Evolutionary conservation across 192 early-diverging fungal species (phyloP).

Genomic region (Piromyces finnis): DNA sequence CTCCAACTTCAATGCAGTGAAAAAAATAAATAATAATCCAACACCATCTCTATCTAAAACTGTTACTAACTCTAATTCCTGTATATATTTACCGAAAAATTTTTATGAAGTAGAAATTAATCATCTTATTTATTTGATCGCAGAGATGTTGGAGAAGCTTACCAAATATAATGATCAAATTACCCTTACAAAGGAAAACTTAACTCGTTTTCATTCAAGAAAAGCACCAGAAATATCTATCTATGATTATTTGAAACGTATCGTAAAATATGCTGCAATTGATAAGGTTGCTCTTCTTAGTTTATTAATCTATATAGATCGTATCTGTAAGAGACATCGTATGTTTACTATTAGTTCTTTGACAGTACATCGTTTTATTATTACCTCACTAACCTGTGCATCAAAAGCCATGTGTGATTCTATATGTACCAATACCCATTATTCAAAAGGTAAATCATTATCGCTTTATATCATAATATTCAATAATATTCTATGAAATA

Average conservation of each 20-base stretch:
- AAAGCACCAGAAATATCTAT: constrained; percentile 72
- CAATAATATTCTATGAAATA: too few relatives aligned
- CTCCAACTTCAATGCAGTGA: not conserved
- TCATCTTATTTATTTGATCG: constrained; percentile 3
- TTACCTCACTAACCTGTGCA: constrained; percentile 66
- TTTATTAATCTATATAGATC: constrained; percentile 85
- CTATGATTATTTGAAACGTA: constrained; percentile 71
- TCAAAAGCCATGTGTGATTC: constrained; percentile 81
- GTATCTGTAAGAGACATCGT: constrained; percentile 50
- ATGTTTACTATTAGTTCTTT: constrained; percentile 83
- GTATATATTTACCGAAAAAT: not conserved
- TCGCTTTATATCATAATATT: too few relatives aligned
- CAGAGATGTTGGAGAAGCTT: constrained; percentile 22
- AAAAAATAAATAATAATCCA: not conserved
- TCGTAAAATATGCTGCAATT: constrained; percentile 78
- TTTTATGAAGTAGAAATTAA: not conserved
- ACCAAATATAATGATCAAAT: constrained; percentile 52
- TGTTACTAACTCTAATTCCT: not conserved
- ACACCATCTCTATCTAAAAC: not conserved
- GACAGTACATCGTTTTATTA: constrained; percentile 87
- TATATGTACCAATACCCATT: constrained; percentile 89
- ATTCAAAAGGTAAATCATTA: constrained; percentile 46
- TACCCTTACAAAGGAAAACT: constrained; percentile 24
- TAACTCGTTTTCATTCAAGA: constrained; percentile 91
- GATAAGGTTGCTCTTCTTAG: constrained; percentile 76